Base-by-base conservation (phyloP, 495 filamentous ascomycete genomes). In the Parachaetomium inaequale region DNA sequence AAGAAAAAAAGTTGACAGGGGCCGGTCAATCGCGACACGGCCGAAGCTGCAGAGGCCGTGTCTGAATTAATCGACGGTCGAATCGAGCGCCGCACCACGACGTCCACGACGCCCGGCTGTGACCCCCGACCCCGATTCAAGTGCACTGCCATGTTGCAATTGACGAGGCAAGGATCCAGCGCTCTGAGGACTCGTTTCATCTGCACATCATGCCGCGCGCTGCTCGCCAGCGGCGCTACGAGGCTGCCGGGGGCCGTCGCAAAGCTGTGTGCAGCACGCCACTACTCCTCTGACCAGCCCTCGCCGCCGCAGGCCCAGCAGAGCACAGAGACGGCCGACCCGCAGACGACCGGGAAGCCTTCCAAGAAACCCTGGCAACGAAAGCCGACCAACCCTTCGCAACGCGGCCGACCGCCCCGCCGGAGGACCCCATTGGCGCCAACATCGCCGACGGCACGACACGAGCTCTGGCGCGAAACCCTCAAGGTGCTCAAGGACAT, bases 171-270 rank as follows among this genome's bases (percentile, higher is more conserved):
- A 28, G 40, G 23, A 10, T 58, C 61, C 26, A 62, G 53, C 34
- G 19, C 55, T 42, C 25, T 64, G 23, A 45, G 23, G 47, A 53
- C 60, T 26, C 32, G 28, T 10, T 66, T 67, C 50, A 55, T 71
- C 32, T 69, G 68, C 66, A 59, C 62, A 64, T 55, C 58, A 64
- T 71, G 68, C 42, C 68, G 64, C 32, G 21, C 40, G 34, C 58
- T 64, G 5, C 53, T 63, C 12, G 46, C 46, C 52, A 54, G 58
- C 46, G n/a, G 14, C 51, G 29, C 55, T 29, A 23, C 17, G 17
- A 53, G 46, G 38, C 47, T 23, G 32, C 58, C 58, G 23, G 43
- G 42, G 12, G 45, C 60, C 17, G 55, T 54, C 46, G 42, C 50
- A 6, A 40, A 7, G 8, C 42, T 49, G 31, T 62, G 52, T 38